Evolutionary conservation across 345 rosid genomes (phyloP), one percentile per base, ranked within the genome.

Genomic region (Arabis hirsuta): DNA sequence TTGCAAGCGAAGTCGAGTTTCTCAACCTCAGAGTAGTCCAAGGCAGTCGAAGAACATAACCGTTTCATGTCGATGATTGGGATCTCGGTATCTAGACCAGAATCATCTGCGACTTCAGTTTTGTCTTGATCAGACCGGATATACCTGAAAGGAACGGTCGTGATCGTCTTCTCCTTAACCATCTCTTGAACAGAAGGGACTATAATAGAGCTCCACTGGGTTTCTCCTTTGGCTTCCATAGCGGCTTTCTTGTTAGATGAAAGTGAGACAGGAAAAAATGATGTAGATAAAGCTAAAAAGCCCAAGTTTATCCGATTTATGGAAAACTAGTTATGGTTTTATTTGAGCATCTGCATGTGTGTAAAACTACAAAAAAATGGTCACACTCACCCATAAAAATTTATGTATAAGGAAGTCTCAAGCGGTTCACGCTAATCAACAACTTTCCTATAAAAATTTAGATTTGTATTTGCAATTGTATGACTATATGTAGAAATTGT

Each of bases 1-100:
- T 70, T 82, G 75, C 92, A 87, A 38, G 94, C 88, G 12, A 20
- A 55, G 53, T 86, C 84, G 53, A 85, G 83, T 20, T 79, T 80
- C 10, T 69, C 58, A 29, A 79, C 22, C 59, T 76, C 79, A 19
- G 69, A 50, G 11, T 65, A 45, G 11, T 67, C 61, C 26, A 42
- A 7, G 46, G 38, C 8, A 14, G 32, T 44, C 0, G 34, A 50
- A 48, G 73, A 65, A 51, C 66, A 59, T 45, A 71, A 46, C 11
- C 32, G 27, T 4, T 71, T 58, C 67, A 71, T 45, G 50, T 77
- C 76, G 16, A 77, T 44, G 44, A 65, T 19, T 32, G 76, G 80
- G 55, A 76, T 69, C 8, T 69, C 43, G 14, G 19, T 9, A 22
- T 1, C 2, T 22, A 41, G 65, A 51, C 41, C 14, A 51, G 62